These are phyloP conservation scores for Fusarium annulatum DNA, from an alignment of 2,329 filamentous ascomycete species.

Conservation along the genomic window DNA sequence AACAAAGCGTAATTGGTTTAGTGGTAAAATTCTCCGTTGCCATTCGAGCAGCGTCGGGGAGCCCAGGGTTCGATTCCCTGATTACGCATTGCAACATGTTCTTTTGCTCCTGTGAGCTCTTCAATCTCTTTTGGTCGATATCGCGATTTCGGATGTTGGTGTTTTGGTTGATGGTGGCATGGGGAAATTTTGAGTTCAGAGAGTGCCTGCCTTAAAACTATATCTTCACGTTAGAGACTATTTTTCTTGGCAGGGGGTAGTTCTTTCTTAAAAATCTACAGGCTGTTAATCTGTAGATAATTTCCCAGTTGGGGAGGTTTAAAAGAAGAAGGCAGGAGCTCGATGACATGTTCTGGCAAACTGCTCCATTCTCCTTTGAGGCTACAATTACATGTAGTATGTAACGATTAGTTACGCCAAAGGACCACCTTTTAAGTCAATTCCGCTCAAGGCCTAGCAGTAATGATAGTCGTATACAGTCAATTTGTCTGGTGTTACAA, in stretches of 20 bases:
- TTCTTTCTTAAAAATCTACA: not conserved
- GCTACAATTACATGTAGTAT: not conserved
- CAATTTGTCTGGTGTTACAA: not conserved
- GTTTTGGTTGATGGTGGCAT: not conserved
- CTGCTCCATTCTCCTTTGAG: not conserved
- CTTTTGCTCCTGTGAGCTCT: not conserved
- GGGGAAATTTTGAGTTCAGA: not conserved
- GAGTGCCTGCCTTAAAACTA: not conserved
- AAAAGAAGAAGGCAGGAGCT: not conserved
- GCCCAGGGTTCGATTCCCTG: not conserved
- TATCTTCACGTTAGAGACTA: not conserved
- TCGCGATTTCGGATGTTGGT: not conserved
- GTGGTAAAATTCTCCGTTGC: too few species aligned
- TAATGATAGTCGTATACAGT: not conserved
- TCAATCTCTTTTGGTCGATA: not conserved
- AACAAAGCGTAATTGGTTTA: too few species aligned
- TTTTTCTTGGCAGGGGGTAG: not conserved
- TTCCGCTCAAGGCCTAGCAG: not conserved
- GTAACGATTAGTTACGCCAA: too few species aligned
- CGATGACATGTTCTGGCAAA: too few species aligned
- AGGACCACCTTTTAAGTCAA: not conserved
- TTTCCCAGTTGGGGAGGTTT: not conserved
- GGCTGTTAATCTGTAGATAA: not conserved
- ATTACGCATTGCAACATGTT: slow-evolving; percentile 1
- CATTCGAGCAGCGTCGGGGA: too few species aligned